A percentile compares a stretch with the other conserved stretches of the same genome.
Evolutionary conservation across 2,329 filamentous ascomycete genomes (phyloP).

Genomic region (Cercospora zeae-maydis): DNA sequence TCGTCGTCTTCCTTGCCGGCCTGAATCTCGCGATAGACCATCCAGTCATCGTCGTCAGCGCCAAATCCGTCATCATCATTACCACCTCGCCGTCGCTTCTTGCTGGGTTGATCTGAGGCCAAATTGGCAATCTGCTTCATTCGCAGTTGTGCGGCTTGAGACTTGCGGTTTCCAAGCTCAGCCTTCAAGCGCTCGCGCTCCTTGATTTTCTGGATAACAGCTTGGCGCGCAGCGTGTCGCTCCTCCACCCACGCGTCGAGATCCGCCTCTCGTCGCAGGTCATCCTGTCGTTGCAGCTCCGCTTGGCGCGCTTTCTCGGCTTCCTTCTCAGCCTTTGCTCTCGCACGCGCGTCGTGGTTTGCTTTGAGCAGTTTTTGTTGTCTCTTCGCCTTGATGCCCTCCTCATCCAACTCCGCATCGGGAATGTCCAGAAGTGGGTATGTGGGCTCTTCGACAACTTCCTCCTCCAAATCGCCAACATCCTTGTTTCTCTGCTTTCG

Average conservation of each 20-base stretch:
- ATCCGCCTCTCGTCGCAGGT: constrained; percentile 77
- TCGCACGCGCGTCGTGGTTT: constrained; percentile 84
- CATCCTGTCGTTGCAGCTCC: constrained; percentile 79
- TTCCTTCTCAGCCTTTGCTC: constrained; percentile 96
- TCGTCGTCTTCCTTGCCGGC: constrained; percentile 88
- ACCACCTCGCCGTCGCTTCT: constrained; percentile 73
- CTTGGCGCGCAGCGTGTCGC: constrained; percentile 67
- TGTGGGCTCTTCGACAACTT: constrained; percentile 72
- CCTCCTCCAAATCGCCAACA: constrained; percentile 74
- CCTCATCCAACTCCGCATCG: constrained; percentile 90
- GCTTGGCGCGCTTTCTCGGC: constrained; percentile 79
- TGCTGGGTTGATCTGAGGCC: constrained; percentile 74
- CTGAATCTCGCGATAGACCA: constrained; percentile 88
- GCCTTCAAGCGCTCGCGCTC: constrained; percentile 90
- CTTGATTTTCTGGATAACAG: constrained; percentile 78
- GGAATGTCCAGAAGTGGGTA: constrained; percentile 86
- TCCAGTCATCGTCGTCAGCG: constrained; percentile 96
- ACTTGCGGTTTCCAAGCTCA: constrained; percentile 94
- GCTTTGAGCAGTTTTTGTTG: constrained; percentile 91
- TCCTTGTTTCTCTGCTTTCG: constrained; percentile 90
- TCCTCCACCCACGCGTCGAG: constrained; percentile 84
- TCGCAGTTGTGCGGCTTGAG: constrained; percentile 88
- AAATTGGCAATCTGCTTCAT: constrained; percentile 99
- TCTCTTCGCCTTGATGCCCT: constrained; percentile 83
- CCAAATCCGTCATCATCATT: constrained; percentile 97